phyloP scores from a whole-genome alignment of 192 early-diverging fungal species.

The Backusella australiensis region DNA sequence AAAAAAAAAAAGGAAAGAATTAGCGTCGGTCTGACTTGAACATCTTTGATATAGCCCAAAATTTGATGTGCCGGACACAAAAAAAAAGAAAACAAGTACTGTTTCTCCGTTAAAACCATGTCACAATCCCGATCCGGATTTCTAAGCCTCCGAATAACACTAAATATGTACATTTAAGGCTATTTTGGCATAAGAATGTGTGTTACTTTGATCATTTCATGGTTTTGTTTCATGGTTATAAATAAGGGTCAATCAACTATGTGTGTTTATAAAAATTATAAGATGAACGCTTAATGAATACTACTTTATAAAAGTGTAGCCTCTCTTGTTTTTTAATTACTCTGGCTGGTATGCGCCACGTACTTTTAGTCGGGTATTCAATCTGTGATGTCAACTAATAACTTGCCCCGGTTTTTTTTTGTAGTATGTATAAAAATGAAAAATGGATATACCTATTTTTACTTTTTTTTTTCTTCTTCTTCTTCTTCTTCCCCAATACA shows the following conservation, averaged over 20 bases:
- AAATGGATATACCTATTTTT: not conserved
- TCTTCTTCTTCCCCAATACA: not conserved
- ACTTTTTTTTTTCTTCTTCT: constrained; percentile 5
- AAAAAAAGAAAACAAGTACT: constrained; percentile 5
- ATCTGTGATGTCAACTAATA: constrained; percentile 4
- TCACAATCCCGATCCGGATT: constrained; percentile 8
- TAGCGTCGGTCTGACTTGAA: not conserved
- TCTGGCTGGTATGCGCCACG: not conserved
- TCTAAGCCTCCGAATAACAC: not conserved
- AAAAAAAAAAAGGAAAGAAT: constrained; percentile 24
- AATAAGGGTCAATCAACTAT: no score
- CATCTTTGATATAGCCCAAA: not conserved
- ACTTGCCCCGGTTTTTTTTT: not conserved
- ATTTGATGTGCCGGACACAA: not conserved
- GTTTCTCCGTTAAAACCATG: not conserved
- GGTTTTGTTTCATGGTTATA: not conserved
- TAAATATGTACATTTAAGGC: not conserved
- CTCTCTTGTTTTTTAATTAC: no score
- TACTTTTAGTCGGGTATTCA: not conserved
- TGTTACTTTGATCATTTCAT: not conserved
- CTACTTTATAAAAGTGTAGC: no score
- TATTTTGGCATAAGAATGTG: constrained; percentile 1
- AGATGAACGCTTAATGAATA: no score
- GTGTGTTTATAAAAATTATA: no score
- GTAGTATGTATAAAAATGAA: not conserved